Evolutionary conservation across 495 filamentous ascomycete genomes (phyloP).

Genomic region (Saxophila tyrrhenica): DNA sequence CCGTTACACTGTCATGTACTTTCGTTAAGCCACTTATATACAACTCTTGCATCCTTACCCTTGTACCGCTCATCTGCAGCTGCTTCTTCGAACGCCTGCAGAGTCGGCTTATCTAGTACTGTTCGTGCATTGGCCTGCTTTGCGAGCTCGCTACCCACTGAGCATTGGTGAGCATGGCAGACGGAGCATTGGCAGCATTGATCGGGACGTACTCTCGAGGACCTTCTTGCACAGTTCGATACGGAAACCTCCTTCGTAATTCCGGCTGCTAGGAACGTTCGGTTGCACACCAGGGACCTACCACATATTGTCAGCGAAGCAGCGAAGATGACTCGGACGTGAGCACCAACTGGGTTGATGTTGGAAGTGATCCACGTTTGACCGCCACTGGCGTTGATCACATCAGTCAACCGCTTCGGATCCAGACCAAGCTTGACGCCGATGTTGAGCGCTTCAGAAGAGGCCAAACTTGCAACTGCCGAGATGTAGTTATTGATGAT

Average conservation of each 20-base stretch:
- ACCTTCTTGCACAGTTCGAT: constrained; percentile 26
- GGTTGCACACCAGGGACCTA: constrained; percentile 22
- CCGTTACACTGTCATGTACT: not conserved
- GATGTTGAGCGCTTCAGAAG: constrained; percentile 25
- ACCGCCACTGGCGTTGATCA: constrained; percentile 22
- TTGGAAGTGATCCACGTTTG: constrained; percentile 22
- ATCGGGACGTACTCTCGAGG: too few relatives aligned
- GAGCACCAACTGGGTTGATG: constrained; percentile 23
- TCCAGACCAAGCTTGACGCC: constrained; percentile 22
- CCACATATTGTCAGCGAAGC: too few relatives aligned
- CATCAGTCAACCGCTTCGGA: constrained; percentile 18
- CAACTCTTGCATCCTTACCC: constrained; percentile 24
- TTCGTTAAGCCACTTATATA: constrained; percentile 25
- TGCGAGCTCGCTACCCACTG: constrained; percentile 19
- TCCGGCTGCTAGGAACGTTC: constrained; percentile 20
- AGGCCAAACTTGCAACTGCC: constrained; percentile 20
- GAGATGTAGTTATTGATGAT: constrained; percentile 26
- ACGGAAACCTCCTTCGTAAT: constrained; percentile 25
- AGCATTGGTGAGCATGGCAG: too few relatives aligned
- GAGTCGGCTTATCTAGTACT: constrained; percentile 20
- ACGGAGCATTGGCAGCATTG: too few relatives aligned
- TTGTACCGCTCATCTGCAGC: constrained; percentile 19
- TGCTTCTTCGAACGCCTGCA: constrained; percentile 22
- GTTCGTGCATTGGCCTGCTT: constrained; percentile 21
- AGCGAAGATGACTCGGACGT: too few relatives aligned